A percentile compares a stretch with the other conserved stretches of the same genome.
phyloP scores from a whole-genome alignment of 2,329 filamentous ascomycete genomes.

The Fusarium nanum region DNA sequence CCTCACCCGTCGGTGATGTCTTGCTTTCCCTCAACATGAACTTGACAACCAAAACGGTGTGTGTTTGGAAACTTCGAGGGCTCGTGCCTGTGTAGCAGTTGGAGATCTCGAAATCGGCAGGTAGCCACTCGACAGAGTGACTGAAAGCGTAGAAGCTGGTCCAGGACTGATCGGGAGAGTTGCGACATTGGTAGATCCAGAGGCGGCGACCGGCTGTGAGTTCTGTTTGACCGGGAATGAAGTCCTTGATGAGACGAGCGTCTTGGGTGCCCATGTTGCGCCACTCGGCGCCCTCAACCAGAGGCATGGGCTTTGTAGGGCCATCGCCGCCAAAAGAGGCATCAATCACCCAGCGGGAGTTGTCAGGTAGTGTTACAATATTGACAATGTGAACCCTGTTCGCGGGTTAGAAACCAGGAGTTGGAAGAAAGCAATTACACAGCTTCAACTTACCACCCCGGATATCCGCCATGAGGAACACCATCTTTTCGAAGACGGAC shows the following conservation, averaged over 20 bases:
- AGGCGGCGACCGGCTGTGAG: constrained; percentile 55
- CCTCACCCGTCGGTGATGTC: constrained; percentile 56
- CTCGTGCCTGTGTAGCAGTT: constrained; percentile 66
- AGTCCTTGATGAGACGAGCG: constrained; percentile 64
- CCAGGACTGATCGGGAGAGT: constrained; percentile 63
- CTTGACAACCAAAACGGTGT: constrained; percentile 63
- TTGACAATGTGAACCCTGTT: constrained; percentile 68
- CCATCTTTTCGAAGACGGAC: constrained; percentile 56
- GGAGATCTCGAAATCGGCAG: constrained; percentile 70
- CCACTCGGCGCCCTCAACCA: constrained; percentile 58
- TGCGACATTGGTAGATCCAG: constrained; percentile 74
- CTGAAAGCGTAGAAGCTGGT: constrained; percentile 72
- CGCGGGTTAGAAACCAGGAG: background rate
- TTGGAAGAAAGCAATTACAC: constrained; percentile 31
- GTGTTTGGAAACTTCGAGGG: constrained; percentile 64
- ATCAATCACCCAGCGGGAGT: constrained; percentile 66
- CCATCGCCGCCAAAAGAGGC: constrained; percentile 74
- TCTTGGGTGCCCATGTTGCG: constrained; percentile 66
- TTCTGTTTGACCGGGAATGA: constrained; percentile 59
- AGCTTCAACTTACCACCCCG: constrained; percentile 56
- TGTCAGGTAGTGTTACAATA: constrained; percentile 65
- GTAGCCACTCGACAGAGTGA: constrained; percentile 69
- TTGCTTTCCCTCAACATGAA: constrained; percentile 61
- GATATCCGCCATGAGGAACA: constrained; percentile 56
- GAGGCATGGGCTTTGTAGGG: constrained; percentile 66